Evolutionary conservation across 768 basidiomycete genomes (phyloP).

Genomic region (Podaxis sp.): DNA sequence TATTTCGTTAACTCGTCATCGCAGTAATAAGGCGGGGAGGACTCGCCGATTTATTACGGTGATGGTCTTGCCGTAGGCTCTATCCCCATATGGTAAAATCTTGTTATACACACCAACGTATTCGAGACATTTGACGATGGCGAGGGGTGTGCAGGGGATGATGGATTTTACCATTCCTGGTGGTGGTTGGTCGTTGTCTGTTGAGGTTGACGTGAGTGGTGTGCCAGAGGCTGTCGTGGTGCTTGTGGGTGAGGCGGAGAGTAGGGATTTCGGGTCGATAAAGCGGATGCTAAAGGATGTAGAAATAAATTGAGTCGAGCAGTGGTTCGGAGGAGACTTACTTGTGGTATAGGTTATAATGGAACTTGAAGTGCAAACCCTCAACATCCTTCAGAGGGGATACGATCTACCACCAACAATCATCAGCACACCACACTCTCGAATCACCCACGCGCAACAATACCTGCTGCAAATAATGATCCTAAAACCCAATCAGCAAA

Average conservation of each 20-base stretch:
- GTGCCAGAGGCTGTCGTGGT: constrained; percentile 34
- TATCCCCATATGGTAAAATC: constrained; percentile 89
- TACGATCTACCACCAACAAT: constrained; percentile 59
- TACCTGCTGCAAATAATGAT: constrained; percentile 96
- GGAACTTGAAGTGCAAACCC: constrained; percentile 94
- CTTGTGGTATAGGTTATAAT: constrained; percentile 96
- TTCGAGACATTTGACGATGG: constrained; percentile 94
- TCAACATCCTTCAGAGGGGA: constrained; percentile 98
- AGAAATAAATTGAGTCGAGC: background rate
- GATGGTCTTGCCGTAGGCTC: constrained; percentile 90
- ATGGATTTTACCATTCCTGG: constrained; percentile 92
- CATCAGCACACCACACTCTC: constrained; percentile 3
- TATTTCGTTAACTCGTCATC: background rate
- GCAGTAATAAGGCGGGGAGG: background rate
- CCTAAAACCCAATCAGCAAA: constrained; percentile 43
- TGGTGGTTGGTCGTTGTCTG: constrained; percentile 65
- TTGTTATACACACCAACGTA: constrained; percentile 90
- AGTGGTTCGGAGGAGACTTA: constrained; percentile 33
- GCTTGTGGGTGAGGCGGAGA: constrained; percentile 36
- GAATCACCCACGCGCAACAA: background rate
- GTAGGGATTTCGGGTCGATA: constrained; percentile 75
- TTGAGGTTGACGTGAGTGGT: constrained; percentile 19
- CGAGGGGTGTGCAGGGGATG: constrained; percentile 95
- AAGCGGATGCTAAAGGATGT: constrained; percentile 77
- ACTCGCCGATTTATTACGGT: constrained; percentile 92